These are phyloP conservation scores for Penicillium sp. DNA, from an alignment of 2,329 filamentous ascomycete genomes.

Conservation along the genomic window DNA sequence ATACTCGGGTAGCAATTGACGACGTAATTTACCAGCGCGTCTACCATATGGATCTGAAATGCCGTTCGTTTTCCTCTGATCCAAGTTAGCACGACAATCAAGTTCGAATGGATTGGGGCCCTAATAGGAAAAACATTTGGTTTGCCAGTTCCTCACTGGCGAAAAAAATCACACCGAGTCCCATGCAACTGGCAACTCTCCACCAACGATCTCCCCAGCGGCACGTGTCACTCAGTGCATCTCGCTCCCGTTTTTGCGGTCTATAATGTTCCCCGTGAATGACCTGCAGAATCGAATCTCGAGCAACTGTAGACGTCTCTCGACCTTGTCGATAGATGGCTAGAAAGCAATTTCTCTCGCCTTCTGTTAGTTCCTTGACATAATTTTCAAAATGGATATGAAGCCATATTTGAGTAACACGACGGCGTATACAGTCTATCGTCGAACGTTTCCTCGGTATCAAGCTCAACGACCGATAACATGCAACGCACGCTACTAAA, in stretches of 20 bases:
- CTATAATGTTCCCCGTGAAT: slow-evolving; percentile 2
- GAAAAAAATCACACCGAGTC: slow-evolving; percentile 9
- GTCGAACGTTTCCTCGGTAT: slow-evolving; percentile 5
- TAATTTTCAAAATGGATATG: slow-evolving; percentile 11
- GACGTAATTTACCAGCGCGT: slow-evolving; percentile 9
- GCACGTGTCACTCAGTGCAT: slow-evolving; percentile 8
- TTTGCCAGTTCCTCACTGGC: slow-evolving; percentile 5
- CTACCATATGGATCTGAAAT: slow-evolving; percentile 13
- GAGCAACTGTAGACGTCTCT: slow-evolving; percentile 7
- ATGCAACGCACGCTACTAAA: slow-evolving; percentile 6
- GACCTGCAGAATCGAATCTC: slow-evolving; percentile 10
- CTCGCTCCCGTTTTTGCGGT: slow-evolving; percentile 8
- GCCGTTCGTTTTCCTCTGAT: slow-evolving; percentile 9
- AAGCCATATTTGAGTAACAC: slow-evolving; percentile 8
- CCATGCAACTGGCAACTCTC: slow-evolving; percentile 11
- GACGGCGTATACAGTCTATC: slow-evolving; percentile 4
- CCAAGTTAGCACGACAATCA: slow-evolving; percentile 7
- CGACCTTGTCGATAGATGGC: slow-evolving; percentile 5
- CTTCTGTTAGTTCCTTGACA: slow-evolving; percentile 6
- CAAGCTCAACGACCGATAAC: slow-evolving; percentile 4
- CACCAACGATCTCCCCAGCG: slow-evolving; percentile 11
- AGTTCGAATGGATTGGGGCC: slow-evolving; percentile 1
- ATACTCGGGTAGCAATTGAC: slow-evolving; percentile 7
- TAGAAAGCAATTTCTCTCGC: slow-evolving; percentile 5
- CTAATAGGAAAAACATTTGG: slow-evolving; percentile 8